A percentile compares a stretch with the other conserved stretches of the same genome.
Conservation (phyloP, 2,329 filamentous ascomycete genomes). For the Colletotrichum higginsianum region DNA sequence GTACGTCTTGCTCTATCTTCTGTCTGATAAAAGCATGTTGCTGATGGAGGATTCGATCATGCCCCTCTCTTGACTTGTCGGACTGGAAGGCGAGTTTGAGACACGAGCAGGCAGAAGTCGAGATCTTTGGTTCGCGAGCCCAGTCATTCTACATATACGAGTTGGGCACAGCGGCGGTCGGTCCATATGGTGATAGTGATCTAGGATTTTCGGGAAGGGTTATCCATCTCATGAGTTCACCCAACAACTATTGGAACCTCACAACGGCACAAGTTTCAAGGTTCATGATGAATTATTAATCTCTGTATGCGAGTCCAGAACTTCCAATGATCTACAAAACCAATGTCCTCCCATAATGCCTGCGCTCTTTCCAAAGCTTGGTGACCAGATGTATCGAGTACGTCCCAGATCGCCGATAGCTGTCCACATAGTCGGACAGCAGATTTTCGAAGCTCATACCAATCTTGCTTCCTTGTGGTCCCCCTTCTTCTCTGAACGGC, state of each 20-base stretch:
- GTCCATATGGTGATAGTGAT: too few relatives aligned
- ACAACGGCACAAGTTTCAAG: not conserved
- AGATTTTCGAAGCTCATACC: not conserved
- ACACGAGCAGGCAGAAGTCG: too few relatives aligned
- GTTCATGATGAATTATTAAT: slow-evolving; percentile 27
- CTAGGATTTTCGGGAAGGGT: too few relatives aligned
- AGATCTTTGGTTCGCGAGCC: too few relatives aligned
- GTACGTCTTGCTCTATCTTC: not conserved
- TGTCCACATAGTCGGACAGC: slow-evolving; percentile 1
- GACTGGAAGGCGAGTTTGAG: too few relatives aligned
- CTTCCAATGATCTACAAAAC: slow-evolving; percentile 38
- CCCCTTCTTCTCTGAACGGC: not conserved
- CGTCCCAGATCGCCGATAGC: slow-evolving; percentile 2
- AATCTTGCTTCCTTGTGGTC: not conserved
- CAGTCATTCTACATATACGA: too few relatives aligned
- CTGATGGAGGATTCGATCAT: not conserved
- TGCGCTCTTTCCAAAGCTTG: slow-evolving; percentile 33
- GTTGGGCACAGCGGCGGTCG: not conserved
- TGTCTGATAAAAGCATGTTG: too few relatives aligned
- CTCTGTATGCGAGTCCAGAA: slow-evolving; percentile 15
- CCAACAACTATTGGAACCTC: not conserved
- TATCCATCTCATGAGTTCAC: not conserved
- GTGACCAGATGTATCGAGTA: slow-evolving; percentile 20
- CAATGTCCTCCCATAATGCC: slow-evolving; percentile 27
- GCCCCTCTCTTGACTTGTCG: not conserved